These are phyloP conservation scores for Colletotrichum limetticola DNA, from an alignment of 2,329 filamentous ascomycete species.

Conservation along the genomic window DNA sequence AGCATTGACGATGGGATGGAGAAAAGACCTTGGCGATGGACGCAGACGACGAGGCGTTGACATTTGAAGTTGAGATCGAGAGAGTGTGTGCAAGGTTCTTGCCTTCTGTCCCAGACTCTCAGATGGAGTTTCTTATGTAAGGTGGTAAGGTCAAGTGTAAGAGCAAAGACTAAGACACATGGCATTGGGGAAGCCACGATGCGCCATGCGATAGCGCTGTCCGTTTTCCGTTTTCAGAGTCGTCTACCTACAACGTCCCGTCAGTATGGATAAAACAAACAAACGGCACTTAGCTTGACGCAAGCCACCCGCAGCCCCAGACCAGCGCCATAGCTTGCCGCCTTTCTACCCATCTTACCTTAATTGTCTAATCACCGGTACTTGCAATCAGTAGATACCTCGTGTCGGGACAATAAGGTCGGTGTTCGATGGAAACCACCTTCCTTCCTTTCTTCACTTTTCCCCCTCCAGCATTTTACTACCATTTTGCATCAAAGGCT, in stretches of 20 bases:
- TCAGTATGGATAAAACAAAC: background rate
- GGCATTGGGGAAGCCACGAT: background rate
- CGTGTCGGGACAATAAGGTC: too few relatives aligned
- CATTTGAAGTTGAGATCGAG: slow-evolving; percentile 2
- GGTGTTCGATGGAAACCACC: background rate
- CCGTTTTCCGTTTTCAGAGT: background rate
- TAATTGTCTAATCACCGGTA: too few relatives aligned
- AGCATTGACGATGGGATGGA: slow-evolving; percentile 14
- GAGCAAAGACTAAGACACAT: background rate
- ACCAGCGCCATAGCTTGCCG: background rate
- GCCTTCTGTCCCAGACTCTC: background rate
- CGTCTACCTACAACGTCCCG: background rate
- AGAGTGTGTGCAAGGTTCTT: background rate
- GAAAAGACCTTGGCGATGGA: slow-evolving; percentile 3
- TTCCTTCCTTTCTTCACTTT: background rate
- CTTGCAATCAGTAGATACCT: too few relatives aligned
- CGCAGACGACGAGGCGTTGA: background rate
- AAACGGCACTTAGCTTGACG: background rate
- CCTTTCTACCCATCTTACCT: background rate
- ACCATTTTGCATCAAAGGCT: background rate
- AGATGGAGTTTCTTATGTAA: background rate
- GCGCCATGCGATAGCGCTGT: background rate
- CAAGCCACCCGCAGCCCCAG: slow-evolving; percentile 9
- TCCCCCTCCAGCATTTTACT: background rate
- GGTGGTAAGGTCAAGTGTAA: background rate